Conservation (phyloP, 1,284 basidiomycete genomes). For the Blastosporella zonata region DNA sequence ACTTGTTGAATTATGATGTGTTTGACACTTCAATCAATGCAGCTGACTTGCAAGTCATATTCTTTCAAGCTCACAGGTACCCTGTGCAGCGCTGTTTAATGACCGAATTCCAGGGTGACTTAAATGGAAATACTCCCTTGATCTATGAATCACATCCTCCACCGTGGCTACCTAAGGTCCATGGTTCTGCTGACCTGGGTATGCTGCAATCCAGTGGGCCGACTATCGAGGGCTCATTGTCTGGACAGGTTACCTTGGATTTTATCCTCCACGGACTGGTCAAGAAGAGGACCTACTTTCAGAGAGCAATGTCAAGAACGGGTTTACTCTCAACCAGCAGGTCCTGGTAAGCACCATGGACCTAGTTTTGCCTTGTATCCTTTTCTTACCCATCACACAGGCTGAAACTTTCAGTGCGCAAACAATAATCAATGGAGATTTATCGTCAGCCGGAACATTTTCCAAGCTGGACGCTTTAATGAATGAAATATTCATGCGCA, state of each 20-base stretch:
- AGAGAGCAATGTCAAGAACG: conserved; percentile 75
- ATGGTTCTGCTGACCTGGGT: conserved; percentile 69
- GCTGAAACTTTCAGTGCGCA: conserved; percentile 67
- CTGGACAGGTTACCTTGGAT: conserved; percentile 75
- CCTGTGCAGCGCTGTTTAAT: conserved; percentile 19
- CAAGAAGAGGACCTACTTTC: conserved; percentile 87
- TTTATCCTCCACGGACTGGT: conserved; percentile 78
- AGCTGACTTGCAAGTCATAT: no score
- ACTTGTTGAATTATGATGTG: conserved; percentile 10
- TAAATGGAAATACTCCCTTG: conserved; percentile 32
- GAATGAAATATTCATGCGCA: conserved; percentile 72
- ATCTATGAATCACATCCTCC: conserved; percentile 70
- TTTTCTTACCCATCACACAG: conserved; percentile 30
- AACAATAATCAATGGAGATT: conserved; percentile 47
- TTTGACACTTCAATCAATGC: no score
- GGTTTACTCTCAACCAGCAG: conserved; percentile 59
- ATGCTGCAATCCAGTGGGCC: conserved; percentile 15
- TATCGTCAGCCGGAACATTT: conserved; percentile 55
- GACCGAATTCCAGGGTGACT: conserved; percentile 32
- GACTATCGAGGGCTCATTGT: conserved; percentile 5
- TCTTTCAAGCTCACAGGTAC: conserved; percentile 1
- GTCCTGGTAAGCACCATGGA: conserved; percentile 52
- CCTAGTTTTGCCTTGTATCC: not conserved
- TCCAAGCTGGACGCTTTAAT: conserved; percentile 75
- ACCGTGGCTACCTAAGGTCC: conserved; percentile 65